phyloP scores from a whole-genome alignment of 2,329 filamentous ascomycete species.

The Calonectria hongkongensis region DNA sequence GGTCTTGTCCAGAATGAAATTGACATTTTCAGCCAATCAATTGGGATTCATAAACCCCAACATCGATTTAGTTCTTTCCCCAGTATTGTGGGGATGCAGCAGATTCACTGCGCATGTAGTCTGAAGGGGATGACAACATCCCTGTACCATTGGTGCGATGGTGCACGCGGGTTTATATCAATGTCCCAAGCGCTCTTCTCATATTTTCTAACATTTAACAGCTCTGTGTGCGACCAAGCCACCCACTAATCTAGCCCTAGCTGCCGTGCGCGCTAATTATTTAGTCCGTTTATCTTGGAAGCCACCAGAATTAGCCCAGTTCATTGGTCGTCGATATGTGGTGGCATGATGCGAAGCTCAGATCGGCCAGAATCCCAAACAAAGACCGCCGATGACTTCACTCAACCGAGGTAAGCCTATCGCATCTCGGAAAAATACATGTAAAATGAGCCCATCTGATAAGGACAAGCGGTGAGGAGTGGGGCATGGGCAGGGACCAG shows the following conservation, averaged over 20 bases:
- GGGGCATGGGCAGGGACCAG: conserved; percentile 6
- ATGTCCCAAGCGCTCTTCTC: background rate
- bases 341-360: background rate
- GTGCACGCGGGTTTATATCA: background rate
- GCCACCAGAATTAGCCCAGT: background rate
- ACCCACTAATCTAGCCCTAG: background rate
- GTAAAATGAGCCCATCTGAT: background rate
- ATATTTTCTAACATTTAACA: background rate
- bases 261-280: conserved; percentile 1
- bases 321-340: too few relatives aligned
- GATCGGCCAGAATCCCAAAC: too few relatives aligned
- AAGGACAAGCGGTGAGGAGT: conserved; percentile 20
- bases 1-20: background rate
- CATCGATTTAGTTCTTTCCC: background rate
- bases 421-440: background rate
- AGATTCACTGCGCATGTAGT: background rate
- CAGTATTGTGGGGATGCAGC: background rate
- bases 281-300: background rate
- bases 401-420: too few relatives aligned
- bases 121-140: background rate
- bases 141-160: background rate
- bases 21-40: background rate
- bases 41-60: background rate
- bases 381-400: background rate
- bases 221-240: background rate